A percentile compares a stretch with the other conserved stretches of the same genome.
Evolutionary conservation across 2,329 filamentous ascomycete species (phyloP).

Genomic region (Penicillium sp.): DNA sequence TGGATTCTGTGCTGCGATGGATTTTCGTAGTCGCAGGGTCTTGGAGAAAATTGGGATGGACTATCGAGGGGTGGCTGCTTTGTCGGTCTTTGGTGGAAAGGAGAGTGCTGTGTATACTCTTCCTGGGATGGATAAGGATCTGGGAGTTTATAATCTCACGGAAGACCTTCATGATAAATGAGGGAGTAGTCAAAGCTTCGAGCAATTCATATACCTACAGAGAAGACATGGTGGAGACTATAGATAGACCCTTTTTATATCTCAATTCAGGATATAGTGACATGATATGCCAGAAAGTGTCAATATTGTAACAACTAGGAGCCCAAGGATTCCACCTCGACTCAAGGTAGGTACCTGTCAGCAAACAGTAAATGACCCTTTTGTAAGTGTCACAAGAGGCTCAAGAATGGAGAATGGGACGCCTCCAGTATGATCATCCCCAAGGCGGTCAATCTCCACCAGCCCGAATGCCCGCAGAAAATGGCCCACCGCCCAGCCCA

Average conservation of each 20-base stretch:
- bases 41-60: slow-evolving; percentile 35
- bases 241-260: neutral
- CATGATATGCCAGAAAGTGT: neutral
- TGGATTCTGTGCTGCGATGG: slow-evolving; percentile 28
- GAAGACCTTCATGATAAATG: neutral
- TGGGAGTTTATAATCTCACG: slow-evolving; percentile 24
- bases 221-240: neutral
- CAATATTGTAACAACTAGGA: too few species aligned
- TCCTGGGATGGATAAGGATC: slow-evolving; percentile 24
- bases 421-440: neutral
- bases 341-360: too few species aligned
- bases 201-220: neutral
- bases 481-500: slow-evolving; percentile 17
- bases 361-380: too few species aligned
- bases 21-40: slow-evolving; percentile 29
- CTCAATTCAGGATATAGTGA: neutral
- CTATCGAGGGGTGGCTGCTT: slow-evolving; percentile 25
- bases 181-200: neutral
- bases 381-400: too few species aligned
- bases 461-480: slow-evolving; percentile 15
- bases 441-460: slow-evolving; percentile 7
- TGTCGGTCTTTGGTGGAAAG: slow-evolving; percentile 27
- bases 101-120: slow-evolving; percentile 28
- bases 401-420: neutral
- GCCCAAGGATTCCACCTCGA: too few species aligned